Conservation (phyloP, 2,329 filamentous ascomycete genomes). For the Calonectria pseudoreteaudii region DNA sequence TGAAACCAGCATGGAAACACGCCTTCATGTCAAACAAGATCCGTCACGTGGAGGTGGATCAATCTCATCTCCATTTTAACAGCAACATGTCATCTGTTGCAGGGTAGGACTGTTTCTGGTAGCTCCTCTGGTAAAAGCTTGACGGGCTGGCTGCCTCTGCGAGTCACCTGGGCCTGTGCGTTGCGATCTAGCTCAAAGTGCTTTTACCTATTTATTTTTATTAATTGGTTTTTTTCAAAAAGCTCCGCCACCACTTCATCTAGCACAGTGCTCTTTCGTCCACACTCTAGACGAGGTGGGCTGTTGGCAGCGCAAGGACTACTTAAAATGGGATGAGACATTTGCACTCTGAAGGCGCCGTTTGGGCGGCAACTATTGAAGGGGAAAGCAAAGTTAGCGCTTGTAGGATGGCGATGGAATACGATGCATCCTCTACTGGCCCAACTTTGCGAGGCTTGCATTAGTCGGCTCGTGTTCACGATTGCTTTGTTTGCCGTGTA, state of each 20-base stretch:
- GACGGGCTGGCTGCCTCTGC: background rate
- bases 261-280: background rate
- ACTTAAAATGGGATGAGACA: background rate
- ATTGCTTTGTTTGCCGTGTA: background rate
- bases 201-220: no score
- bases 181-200: background rate
- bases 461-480: slow-evolving; percentile 1
- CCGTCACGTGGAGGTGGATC: background rate
- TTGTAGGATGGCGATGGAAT: background rate
- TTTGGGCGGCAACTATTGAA: background rate
- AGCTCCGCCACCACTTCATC: background rate
- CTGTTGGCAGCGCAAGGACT: background rate
- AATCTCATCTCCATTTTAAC: background rate
- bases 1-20: background rate
- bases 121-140: background rate
- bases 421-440: background rate
- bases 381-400: background rate
- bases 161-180: background rate
- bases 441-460: background rate
- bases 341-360: background rate
- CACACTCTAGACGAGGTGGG: background rate
- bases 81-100: background rate
- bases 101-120: background rate
- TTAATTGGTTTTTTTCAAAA: no score
- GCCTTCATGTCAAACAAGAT: background rate